Evolutionary conservation across 805 yeast genomes (phyloP).

Genomic region (Zygoascus biomembranicola): DNA sequence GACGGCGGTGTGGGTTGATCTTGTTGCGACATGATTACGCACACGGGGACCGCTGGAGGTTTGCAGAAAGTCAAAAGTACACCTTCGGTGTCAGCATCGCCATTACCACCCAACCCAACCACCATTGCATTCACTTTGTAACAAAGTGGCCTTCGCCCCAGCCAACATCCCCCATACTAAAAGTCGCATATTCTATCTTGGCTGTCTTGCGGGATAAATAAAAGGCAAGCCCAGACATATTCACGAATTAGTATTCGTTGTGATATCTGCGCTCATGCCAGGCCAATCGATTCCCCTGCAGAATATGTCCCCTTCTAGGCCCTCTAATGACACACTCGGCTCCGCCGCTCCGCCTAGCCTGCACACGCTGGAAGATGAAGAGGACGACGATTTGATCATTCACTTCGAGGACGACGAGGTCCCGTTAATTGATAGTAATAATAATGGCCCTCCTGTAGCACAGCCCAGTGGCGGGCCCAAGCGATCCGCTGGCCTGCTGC

Average conservation of each 20-base stretch:
- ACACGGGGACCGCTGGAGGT: background rate
- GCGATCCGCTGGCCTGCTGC: background rate
- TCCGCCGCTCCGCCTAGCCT: background rate
- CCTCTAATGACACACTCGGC: background rate
- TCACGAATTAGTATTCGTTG: too few relatives aligned
- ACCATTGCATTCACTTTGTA: too few relatives aligned
- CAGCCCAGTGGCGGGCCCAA: background rate
- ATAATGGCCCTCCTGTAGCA: background rate
- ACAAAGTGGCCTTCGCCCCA: too few relatives aligned
- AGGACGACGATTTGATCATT: conserved; percentile 9
- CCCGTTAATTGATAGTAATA: conserved; percentile 12
- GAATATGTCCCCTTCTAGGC: conserved; percentile 5
- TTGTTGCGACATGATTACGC: background rate
- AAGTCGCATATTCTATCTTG: too few relatives aligned
- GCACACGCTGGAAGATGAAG: conserved; percentile 5
- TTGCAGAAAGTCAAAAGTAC: background rate
- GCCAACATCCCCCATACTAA: too few relatives aligned
- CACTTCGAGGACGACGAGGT: conserved; percentile 8
- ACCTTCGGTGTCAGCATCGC: background rate
- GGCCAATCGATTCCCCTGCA: conserved; percentile 5
- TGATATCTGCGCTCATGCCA: background rate
- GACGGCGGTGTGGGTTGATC: background rate
- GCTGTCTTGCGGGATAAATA: too few relatives aligned
- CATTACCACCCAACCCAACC: background rate
- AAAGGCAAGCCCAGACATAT: too few relatives aligned